phyloP scores from a whole-genome alignment of 2,329 filamentous ascomycete genomes.

The Zalaria sp. region DNA sequence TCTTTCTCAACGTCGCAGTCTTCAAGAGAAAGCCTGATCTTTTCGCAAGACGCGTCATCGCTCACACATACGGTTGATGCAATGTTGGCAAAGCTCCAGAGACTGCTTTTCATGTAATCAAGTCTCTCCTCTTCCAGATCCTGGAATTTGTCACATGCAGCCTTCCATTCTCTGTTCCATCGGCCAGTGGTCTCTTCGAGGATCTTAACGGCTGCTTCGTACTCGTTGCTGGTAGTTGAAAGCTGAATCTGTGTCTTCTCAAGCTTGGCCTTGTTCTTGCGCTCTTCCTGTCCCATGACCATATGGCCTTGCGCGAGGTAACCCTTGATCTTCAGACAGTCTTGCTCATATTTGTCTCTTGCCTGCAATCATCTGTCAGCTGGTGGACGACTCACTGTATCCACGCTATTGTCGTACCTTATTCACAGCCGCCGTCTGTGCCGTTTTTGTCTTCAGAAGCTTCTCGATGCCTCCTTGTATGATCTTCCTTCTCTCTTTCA shows the following conservation, averaged over 20 bases:
- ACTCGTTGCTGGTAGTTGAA: slow-evolving; percentile 80
- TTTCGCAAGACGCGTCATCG: slow-evolving; percentile 92
- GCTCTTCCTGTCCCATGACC: slow-evolving; percentile 99
- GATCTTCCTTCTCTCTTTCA: slow-evolving; percentile 95
- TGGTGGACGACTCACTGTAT: neutral
- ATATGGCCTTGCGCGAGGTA: slow-evolving; percentile 98
- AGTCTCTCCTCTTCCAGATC: slow-evolving; percentile 94
- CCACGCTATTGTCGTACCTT: slow-evolving; percentile 37
- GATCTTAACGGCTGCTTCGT: slow-evolving; percentile 82
- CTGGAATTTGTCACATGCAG: slow-evolving; percentile 95
- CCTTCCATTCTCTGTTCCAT: slow-evolving; percentile 98
- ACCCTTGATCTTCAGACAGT: slow-evolving; percentile 95
- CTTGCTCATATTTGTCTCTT: slow-evolving; percentile 89
- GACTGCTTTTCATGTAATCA: slow-evolving; percentile 92
- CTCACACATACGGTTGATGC: slow-evolving; percentile 95
- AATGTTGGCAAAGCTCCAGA: slow-evolving; percentile 97
- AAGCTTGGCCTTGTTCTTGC: slow-evolving; percentile 96
- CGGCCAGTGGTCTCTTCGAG: slow-evolving; percentile 88
- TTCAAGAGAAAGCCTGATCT: slow-evolving; percentile 83
- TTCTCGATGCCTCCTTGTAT: slow-evolving; percentile 91
- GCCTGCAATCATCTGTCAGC: slow-evolving; percentile 40
- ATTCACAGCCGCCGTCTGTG: slow-evolving; percentile 82
- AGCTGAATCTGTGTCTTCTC: slow-evolving; percentile 98
- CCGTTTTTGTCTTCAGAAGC: slow-evolving; percentile 78
- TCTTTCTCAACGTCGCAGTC: slow-evolving; percentile 96